Base-by-base conservation (phyloP, 345 rosid species). In the Salix viminalis region DNA sequence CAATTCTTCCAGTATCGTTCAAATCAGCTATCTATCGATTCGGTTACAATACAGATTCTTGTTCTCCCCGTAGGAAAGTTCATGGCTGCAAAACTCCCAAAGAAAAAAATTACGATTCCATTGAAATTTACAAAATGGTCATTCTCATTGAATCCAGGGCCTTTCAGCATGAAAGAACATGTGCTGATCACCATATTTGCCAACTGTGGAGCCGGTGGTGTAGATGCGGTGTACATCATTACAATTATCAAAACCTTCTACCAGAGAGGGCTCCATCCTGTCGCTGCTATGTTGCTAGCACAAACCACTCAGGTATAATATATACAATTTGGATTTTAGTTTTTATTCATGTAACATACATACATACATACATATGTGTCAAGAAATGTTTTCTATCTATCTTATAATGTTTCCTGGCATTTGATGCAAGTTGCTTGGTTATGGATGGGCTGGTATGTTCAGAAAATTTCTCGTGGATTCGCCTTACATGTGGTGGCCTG, bases 401-500 rank as follows among this genome's bases (percentile, higher is more conserved):
- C 14, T 36, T 18, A 36, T 21, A 1, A n/a, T 61, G 18, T 54
- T 72, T 23, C 23, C 9, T 36, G 12, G 5, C 14, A 15, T 11
- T 4, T 28, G 13, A 36, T 62, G 37, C 72, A 75, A 92, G 97
- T 68, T 94, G 83, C 89, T 94, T 75, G 94, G 97, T 26, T 91
- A 92, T 83, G 96, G 96, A 24, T 94, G 91, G 93, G 98, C 90
- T 62, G 92, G 98, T 30, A 18, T 92, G 3, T 91, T 94, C 85
- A 85, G 91, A 75, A 87, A 72, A 77, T 78, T 84, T 83, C 88
- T 89, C 0, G 94, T 94, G 13, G 97, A 94, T 7, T 92, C 94
- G 1, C 93, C 98, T 2, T 92, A 85, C 71, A 91, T 92, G 96
- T 92, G 97, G 94, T 94, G 98, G 98, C 98, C 98, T 2, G 54